These are phyloP conservation scores for Dactylellina leptospora DNA, from an alignment of 2,329 filamentous ascomycete genomes.

Conservation along the genomic window DNA sequence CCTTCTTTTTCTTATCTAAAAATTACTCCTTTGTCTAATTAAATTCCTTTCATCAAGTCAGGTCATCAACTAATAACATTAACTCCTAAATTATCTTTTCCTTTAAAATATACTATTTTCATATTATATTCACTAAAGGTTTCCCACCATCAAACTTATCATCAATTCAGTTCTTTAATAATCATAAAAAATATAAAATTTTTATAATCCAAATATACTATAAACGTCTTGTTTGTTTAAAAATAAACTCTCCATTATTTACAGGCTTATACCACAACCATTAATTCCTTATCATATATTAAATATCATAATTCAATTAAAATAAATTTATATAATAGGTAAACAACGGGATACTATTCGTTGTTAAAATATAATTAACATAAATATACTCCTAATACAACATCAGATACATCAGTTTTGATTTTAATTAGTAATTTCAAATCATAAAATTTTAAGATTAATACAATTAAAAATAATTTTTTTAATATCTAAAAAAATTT, in stretches of 20 bases:
- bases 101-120: slow-evolving; percentile 23
- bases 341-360: slow-evolving; percentile 15
- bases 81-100: slow-evolving; percentile 6
- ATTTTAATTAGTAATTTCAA: slow-evolving; percentile 17
- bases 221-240: slow-evolving; percentile 12
- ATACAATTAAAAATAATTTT: slow-evolving; percentile 12
- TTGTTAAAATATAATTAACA: slow-evolving; percentile 20
- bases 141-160: slow-evolving; percentile 21
- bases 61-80: neutral
- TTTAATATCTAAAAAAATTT: slow-evolving; percentile 28
- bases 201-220: slow-evolving; percentile 18
- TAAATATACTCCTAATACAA: slow-evolving; percentile 15
- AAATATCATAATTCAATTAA: slow-evolving; percentile 13
- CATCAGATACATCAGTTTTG: neutral
- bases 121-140: slow-evolving; percentile 29
- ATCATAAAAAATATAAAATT: slow-evolving; percentile 25
- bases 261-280: slow-evolving; percentile 7
- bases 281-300: slow-evolving; percentile 25
- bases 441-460: slow-evolving; percentile 28
- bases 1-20: neutral
- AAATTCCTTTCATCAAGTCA: neutral
- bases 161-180: slow-evolving; percentile 19
- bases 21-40: slow-evolving; percentile 9
- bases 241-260: slow-evolving; percentile 14
- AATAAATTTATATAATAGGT: slow-evolving; percentile 20